Base-by-base conservation (phyloP, 2,329 filamentous ascomycete genomes). In the Alternaria incomplexa region DNA sequence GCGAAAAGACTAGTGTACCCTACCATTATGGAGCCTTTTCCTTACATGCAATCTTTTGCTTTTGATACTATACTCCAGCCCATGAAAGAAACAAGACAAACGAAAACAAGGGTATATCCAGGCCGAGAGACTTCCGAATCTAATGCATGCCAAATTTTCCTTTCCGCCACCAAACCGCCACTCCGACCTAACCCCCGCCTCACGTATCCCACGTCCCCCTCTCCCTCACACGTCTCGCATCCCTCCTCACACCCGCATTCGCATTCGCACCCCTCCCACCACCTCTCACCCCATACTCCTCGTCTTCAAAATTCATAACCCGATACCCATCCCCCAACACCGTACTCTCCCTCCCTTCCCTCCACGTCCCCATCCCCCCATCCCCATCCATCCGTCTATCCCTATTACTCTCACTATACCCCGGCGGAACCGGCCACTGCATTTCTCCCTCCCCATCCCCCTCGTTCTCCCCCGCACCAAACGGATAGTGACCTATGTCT, bases 361-460 rank as follows among this genome's bases (percentile, higher is more conserved):
- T 32, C 48, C 48, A 51, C 28, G 28, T 32, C 22, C 15, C 11
- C 30, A 36, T 15, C 13, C 32, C 32, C 3, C 32, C 32, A 40
- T 40, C 32, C 32, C 32, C 55, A 44, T 56, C 48, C 44, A 36
- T 36, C 32, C 32, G 6, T 36, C 57, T 53, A 46, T 55, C 59
- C 50, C 54, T 61, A 58, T 48, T 55, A 22, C 62, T 61, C 43
- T 65, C 60, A 20, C n/a, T 56, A 40, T 71, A 72, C 13, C 63
- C 63, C 1, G 70, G 69, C 3, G 70, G 71, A 15, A 64, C 63
- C 9, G 70, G 71, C 64, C 68, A 73, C 12, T 62, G 58, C 62
- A 68, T 62, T 1, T 71, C 71, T 3, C 53, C 63, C 1, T 67
- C 65, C 13, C 51, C 63, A 1, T 67, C 65, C 10, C 48, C 56